Evolutionary conservation across 2,329 filamentous ascomycete genomes (phyloP).

Genomic region (Phoma sp.): DNA sequence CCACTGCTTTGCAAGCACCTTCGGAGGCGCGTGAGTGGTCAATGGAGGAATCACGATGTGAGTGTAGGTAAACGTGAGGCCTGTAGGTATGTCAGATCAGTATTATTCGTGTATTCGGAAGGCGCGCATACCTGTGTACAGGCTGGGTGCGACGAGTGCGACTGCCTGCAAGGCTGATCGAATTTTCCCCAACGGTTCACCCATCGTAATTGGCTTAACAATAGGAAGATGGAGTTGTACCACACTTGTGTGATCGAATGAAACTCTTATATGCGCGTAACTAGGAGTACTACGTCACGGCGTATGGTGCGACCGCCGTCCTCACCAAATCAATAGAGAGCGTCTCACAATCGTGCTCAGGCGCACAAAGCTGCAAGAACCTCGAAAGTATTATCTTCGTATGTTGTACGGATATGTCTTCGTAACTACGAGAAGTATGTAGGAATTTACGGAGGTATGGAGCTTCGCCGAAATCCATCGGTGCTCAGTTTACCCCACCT

Average conservation of each 20-base stretch:
- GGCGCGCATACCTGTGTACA: conserved; percentile 30
- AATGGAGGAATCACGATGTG: conserved; percentile 47
- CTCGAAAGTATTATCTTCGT: too few relatives aligned
- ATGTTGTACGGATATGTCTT: neutral
- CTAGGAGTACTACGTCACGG: conserved; percentile 7
- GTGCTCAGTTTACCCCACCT: conserved; percentile 4
- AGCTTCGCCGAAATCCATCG: neutral
- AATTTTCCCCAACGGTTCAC: neutral
- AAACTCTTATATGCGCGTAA: neutral
- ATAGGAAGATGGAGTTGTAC: neutral
- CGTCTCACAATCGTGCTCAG: neutral
- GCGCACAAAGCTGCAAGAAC: too few relatives aligned
- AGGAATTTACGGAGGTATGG: neutral
- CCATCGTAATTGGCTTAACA: neutral
- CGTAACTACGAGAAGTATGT: neutral
- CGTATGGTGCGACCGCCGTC: conserved; percentile 10
- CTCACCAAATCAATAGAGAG: neutral
- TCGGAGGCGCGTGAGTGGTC: conserved; percentile 38
- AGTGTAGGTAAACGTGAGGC: conserved; percentile 43
- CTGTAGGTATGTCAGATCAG: conserved; percentile 15
- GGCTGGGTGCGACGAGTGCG: conserved; percentile 30
- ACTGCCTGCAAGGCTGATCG: conserved; percentile 22
- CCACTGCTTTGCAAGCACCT: conserved; percentile 49
- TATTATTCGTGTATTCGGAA: neutral
- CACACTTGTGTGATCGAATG: neutral